Conservation (phyloP, 768 basidiomycete species). For the Leccinum boreale region DNA sequence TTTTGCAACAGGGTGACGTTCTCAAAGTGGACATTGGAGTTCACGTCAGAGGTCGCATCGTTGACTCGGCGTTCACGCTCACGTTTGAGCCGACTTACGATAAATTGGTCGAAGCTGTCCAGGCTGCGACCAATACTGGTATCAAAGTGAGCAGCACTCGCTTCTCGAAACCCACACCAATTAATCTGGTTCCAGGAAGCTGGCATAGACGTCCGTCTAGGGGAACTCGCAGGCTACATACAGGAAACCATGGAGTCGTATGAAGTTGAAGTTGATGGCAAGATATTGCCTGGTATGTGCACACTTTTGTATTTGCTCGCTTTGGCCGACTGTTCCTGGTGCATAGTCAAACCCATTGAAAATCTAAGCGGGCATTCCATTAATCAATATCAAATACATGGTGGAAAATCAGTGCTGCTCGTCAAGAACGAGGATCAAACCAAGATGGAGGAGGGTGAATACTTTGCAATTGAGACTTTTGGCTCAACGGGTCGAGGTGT, state of each 20-base stretch:
- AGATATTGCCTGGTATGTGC: constrained; percentile 67
- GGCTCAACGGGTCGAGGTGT: constrained; percentile 93
- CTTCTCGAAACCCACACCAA: constrained; percentile 4
- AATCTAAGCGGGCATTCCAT: constrained; percentile 97
- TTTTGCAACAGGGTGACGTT: constrained; percentile 79
- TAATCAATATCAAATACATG: constrained; percentile 87
- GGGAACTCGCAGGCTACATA: constrained; percentile 86
- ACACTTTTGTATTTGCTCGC: neutral
- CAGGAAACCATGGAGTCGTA: constrained; percentile 99
- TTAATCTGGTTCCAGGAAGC: constrained; percentile 61
- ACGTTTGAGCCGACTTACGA: constrained; percentile 88
- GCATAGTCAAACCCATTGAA: constrained; percentile 85
- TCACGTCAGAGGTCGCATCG: constrained; percentile 92
- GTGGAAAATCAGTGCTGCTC: constrained; percentile 86
- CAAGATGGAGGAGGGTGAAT: constrained; percentile 99
- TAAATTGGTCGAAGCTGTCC: constrained; percentile 84
- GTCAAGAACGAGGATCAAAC: constrained; percentile 87
- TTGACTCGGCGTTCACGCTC: constrained; percentile 95
- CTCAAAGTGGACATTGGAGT: constrained; percentile 98
- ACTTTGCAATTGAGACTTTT: constrained; percentile 98
- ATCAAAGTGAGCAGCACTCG: constrained; percentile 55
- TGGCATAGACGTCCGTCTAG: constrained; percentile 92
- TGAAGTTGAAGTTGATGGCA: constrained; percentile 90
- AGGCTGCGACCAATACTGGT: constrained; percentile 92
- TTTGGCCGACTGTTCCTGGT: neutral